Evolutionary conservation across 106 monocot genomes (phyloP).

Genomic region (Dioscorea alata): DNA sequence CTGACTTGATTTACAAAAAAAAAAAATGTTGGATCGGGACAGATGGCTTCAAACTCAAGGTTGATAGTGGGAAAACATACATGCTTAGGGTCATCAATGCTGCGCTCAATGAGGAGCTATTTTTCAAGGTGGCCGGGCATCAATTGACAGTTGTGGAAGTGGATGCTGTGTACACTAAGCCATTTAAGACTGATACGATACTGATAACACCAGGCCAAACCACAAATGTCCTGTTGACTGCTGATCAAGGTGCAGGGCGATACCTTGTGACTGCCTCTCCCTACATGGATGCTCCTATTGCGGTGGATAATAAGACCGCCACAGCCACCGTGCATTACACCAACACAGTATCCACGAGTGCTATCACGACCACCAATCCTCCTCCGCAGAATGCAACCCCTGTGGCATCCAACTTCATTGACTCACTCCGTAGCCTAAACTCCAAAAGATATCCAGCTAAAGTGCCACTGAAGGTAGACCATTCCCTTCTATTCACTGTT

Average conservation of each 20-base stretch:
- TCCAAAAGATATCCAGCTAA: conserved; percentile 28
- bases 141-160: conserved; percentile 21
- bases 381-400: conserved; percentile 34
- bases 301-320: conserved; percentile 17
- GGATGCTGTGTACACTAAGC: conserved; percentile 23
- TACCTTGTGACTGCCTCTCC: conserved; percentile 26
- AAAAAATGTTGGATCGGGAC: not conserved
- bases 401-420: conserved; percentile 21
- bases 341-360: not conserved
- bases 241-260: conserved; percentile 5
- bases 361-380: conserved; percentile 11
- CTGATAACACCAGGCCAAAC: conserved; percentile 33
- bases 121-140: conserved; percentile 32
- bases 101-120: conserved; percentile 30
- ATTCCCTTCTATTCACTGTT: conserved; percentile 46
- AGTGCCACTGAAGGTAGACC: conserved; percentile 34
- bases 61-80: conserved; percentile 26
- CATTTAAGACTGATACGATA: conserved; percentile 19
- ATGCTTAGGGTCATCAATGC: conserved; percentile 29
- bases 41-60: conserved; percentile 8
- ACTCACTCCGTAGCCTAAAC: conserved; percentile 47
- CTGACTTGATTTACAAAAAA: not conserved
- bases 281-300: conserved; percentile 23
- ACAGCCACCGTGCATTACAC: conserved; percentile 27
- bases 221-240: conserved; percentile 28